A percentile compares a stretch with the other conserved stretches of the same genome.
Conservation (phyloP, 495 filamentous ascomycete species). For the Penicillium manginii region DNA sequence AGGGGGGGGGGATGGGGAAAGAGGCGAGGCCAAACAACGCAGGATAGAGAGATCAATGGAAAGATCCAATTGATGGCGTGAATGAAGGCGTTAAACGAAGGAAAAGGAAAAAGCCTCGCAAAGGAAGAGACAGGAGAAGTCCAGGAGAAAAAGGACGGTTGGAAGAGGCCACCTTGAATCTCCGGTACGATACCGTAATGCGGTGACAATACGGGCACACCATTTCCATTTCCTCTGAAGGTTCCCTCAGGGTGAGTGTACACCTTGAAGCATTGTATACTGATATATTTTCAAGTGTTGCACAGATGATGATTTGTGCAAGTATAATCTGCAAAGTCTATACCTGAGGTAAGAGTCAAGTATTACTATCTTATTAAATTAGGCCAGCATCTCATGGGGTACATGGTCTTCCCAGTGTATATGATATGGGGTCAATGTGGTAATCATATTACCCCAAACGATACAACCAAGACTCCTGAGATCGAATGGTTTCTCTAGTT, state of each 20-base stretch:
- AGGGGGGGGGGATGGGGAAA: slow-evolving; percentile 9
- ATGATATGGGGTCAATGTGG: not conserved
- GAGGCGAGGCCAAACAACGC: slow-evolving; percentile 2
- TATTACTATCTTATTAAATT: too few relatives aligned
- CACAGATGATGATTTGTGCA: too few relatives aligned
- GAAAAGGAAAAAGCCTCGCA: slow-evolving; percentile 22
- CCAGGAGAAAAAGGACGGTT: slow-evolving; percentile 11
- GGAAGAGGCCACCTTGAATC: slow-evolving; percentile 37
- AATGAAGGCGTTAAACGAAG: slow-evolving; percentile 15
- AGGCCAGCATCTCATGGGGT: too few relatives aligned
- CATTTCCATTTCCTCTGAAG: too few relatives aligned
- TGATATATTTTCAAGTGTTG: too few relatives aligned
- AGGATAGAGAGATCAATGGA: slow-evolving; percentile 8
- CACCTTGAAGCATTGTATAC: too few relatives aligned
- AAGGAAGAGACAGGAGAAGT: slow-evolving; percentile 11
- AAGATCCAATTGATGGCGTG: slow-evolving; percentile 8
- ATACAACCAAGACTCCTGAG: not conserved
- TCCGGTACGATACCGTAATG: slow-evolving; percentile 16
- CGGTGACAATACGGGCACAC: slow-evolving; percentile 4
- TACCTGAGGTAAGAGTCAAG: too few relatives aligned
- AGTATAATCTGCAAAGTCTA: too few relatives aligned
- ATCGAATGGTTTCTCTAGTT: not conserved
- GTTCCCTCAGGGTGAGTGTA: too few relatives aligned
- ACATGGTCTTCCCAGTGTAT: too few relatives aligned
- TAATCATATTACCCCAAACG: not conserved